These are phyloP conservation scores for Aspergillus nanangensis DNA, from an alignment of 495 filamentous ascomycete species.

Conservation along the genomic window DNA sequence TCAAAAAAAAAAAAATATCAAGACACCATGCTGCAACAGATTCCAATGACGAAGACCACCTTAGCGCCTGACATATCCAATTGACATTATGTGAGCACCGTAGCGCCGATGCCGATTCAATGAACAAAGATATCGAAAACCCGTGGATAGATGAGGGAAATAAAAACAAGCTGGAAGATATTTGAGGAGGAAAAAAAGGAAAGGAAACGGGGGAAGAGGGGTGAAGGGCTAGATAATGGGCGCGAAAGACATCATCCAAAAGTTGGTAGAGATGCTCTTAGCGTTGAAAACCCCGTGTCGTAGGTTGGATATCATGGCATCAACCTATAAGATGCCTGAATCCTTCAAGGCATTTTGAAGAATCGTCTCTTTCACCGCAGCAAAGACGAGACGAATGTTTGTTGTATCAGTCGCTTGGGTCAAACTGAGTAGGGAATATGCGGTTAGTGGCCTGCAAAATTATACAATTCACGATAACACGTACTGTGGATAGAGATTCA, in stretches of 20 bases:
- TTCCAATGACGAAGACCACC: slow-evolving; percentile 19
- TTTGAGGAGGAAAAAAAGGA: slow-evolving; percentile 10
- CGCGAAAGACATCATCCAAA: slow-evolving; percentile 1
- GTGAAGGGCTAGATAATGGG: slow-evolving; percentile 7
- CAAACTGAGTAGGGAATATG: slow-evolving; percentile 57
- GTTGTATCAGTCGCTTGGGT: slow-evolving; percentile 98
- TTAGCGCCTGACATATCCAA: slow-evolving; percentile 30
- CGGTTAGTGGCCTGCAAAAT: not conserved
- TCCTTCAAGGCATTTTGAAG: slow-evolving; percentile 97
- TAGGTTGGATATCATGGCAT: no score
- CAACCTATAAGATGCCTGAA: slow-evolving; percentile 89
- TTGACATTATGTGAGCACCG: slow-evolving; percentile 21
- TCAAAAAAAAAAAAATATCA: not conserved
- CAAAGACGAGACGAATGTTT: slow-evolving; percentile 96
- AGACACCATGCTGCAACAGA: not conserved
- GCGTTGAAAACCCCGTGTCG: not conserved
- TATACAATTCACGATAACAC: slow-evolving; percentile 24
- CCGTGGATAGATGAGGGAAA: no score
- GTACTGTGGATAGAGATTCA: slow-evolving; percentile 97
- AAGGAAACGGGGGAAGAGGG: slow-evolving; percentile 11
- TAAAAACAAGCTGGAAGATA: no score
- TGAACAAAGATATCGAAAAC: slow-evolving; percentile 24
- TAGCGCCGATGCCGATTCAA: slow-evolving; percentile 31
- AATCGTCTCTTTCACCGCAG: slow-evolving; percentile 97
- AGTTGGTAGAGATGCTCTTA: not conserved